phyloP scores from a whole-genome alignment of 116 monocot species.

The Papilionanthe hybrid region DNA sequence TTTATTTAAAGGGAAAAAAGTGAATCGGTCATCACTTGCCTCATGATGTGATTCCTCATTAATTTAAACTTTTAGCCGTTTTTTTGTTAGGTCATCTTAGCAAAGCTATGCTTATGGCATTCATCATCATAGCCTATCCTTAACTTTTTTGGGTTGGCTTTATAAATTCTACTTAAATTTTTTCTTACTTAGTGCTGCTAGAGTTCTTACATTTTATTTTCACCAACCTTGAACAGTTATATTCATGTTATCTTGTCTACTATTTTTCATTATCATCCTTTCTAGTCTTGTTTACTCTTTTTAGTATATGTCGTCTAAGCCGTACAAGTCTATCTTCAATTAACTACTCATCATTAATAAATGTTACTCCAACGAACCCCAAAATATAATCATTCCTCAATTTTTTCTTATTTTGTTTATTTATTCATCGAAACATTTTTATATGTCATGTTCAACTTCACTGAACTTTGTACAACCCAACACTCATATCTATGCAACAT shows the following conservation, averaged over 20 bases:
- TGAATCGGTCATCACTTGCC: not conserved
- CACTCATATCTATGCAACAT: not conserved
- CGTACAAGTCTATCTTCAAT: not conserved
- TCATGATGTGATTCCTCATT: not conserved
- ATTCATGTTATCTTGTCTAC: not conserved
- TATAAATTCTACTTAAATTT: not conserved
- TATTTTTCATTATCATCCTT: not conserved
- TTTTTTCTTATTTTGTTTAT: not conserved
- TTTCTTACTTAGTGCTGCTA: not conserved
- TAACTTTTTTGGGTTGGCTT: not conserved
- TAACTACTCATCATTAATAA: not conserved
- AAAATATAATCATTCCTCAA: not conserved
- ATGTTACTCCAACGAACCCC: no score
- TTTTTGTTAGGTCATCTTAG: not conserved
- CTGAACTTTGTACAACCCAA: not conserved
- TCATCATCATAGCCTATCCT: not conserved
- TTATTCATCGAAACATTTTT: not conserved
- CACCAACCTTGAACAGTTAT: not conserved
- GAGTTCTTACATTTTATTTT: not conserved
- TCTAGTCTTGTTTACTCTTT: not conserved
- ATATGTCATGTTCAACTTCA: not conserved
- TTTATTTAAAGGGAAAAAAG: not conserved
- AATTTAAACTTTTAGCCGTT: not conserved
- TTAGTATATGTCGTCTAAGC: not conserved
- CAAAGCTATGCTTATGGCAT: not conserved